Percentiles rank a stretch among this genome's conserved stretches.
Evolutionary conservation across 2,329 filamentous ascomycete species (phyloP).

Genomic region (Fusarium protoensiforme): DNA sequence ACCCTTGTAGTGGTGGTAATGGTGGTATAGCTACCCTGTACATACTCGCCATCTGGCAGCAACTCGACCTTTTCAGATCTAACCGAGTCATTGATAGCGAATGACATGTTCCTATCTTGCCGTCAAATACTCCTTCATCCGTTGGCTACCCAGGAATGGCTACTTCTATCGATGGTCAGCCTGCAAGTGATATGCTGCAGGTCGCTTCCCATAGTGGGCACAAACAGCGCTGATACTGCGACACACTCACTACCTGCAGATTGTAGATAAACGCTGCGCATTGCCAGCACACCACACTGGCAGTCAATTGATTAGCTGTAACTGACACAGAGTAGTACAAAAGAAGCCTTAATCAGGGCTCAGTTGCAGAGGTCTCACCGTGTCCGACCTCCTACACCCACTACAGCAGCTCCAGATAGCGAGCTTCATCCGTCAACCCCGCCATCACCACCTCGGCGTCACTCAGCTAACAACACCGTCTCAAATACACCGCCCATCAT

Average conservation of each 20-base stretch:
- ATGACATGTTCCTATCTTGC: not conserved
- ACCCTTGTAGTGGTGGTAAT: not conserved
- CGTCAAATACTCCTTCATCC: not conserved
- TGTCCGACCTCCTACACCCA: not conserved
- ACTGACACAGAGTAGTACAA: not conserved
- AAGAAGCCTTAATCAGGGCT: not conserved
- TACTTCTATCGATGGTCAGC: not conserved
- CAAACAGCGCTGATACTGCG: not conserved
- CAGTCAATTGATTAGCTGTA: not conserved
- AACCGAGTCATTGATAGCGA: not conserved
- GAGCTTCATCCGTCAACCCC: conserved; percentile 19
- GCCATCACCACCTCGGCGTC: conserved; percentile 14
- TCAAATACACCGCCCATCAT: conserved; percentile 12
- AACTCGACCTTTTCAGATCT: not conserved
- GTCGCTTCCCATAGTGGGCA: not conserved
- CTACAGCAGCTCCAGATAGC: not conserved
- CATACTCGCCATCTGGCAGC: not conserved
- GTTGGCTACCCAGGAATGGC: not conserved
- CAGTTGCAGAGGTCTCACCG: not conserved
- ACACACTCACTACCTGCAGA: not conserved
- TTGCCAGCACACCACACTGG: not conserved
- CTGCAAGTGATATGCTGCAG: not conserved
- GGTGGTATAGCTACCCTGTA: not conserved
- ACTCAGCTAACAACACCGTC: not conserved
- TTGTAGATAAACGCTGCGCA: not conserved